phyloP scores from a whole-genome alignment of 2,329 filamentous ascomycete species.

The Paraphoma sp. region DNA sequence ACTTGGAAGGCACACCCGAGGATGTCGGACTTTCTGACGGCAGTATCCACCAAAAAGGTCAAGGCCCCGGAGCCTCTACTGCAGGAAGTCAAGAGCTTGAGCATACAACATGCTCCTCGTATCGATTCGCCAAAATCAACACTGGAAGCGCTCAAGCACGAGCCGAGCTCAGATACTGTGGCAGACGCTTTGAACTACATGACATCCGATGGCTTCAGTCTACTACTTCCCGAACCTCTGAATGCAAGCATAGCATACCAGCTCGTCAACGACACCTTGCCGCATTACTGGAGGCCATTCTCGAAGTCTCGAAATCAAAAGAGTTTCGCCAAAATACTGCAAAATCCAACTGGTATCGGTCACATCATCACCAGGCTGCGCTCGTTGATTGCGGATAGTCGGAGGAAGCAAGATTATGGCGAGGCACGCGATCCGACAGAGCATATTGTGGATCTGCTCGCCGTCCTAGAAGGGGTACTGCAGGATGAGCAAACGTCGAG shows the following conservation, averaged over 20 bases:
- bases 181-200: conserved; percentile 62
- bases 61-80: conserved; percentile 20
- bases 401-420: conserved; percentile 42
- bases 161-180: conserved; percentile 68
- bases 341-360: conserved; percentile 78
- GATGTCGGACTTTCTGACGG: conserved; percentile 59
- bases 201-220: conserved; percentile 56
- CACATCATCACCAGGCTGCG: conserved; percentile 75
- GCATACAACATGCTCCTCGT: conserved; percentile 14
- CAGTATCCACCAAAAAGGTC: conserved; percentile 50
- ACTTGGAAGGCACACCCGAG: too few species aligned
- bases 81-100: conserved; percentile 17
- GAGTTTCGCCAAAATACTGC: conserved; percentile 69
- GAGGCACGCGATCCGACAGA: conserved; percentile 37
- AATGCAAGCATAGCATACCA: conserved; percentile 77
- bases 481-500: conserved; percentile 51
- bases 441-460: conserved; percentile 51
- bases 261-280: conserved; percentile 75
- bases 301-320: conserved; percentile 7
- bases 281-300: conserved; percentile 77
- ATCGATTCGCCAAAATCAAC: conserved; percentile 55
- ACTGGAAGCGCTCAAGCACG: conserved; percentile 65
- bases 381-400: conserved; percentile 57
- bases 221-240: conserved; percentile 69
- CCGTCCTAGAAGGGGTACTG: conserved; percentile 53